Evolutionary conservation across 2,329 filamentous ascomycete genomes (phyloP).

Genomic region (Colletotrichum aenigma): DNA sequence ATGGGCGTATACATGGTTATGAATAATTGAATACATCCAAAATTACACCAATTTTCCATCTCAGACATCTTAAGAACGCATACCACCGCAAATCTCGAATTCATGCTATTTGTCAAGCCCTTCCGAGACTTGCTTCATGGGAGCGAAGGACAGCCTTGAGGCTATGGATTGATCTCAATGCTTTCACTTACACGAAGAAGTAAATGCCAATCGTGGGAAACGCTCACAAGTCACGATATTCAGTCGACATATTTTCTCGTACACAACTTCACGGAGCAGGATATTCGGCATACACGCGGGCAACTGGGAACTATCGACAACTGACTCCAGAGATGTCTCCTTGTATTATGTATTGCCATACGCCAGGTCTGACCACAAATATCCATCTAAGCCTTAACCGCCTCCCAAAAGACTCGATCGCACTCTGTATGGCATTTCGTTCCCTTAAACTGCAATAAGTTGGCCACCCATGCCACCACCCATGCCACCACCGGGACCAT

Average conservation of each 20-base stretch:
- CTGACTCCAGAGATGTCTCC: background rate
- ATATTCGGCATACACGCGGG: background rate
- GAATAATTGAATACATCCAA: background rate
- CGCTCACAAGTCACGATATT: background rate
- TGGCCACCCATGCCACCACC: background rate
- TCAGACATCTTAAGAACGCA: background rate
- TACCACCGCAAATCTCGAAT: background rate
- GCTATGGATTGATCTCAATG: background rate
- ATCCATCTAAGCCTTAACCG: background rate
- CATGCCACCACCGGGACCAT: background rate
- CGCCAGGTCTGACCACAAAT: background rate
- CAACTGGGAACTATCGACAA: background rate
- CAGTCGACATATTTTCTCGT: background rate
- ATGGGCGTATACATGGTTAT: rapidly evolving
- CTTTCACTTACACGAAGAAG: background rate
- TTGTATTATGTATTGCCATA: background rate
- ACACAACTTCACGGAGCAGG: background rate
- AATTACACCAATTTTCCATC: background rate
- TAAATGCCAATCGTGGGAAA: background rate
- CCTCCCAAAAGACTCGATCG: background rate
- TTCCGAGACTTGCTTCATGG: background rate
- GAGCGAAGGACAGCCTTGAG: background rate
- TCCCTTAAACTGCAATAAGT: background rate
- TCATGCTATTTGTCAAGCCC: background rate
- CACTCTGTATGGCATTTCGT: background rate